phyloP scores from a whole-genome alignment of 768 basidiomycete genomes.

The Auricularia cornea region DNA sequence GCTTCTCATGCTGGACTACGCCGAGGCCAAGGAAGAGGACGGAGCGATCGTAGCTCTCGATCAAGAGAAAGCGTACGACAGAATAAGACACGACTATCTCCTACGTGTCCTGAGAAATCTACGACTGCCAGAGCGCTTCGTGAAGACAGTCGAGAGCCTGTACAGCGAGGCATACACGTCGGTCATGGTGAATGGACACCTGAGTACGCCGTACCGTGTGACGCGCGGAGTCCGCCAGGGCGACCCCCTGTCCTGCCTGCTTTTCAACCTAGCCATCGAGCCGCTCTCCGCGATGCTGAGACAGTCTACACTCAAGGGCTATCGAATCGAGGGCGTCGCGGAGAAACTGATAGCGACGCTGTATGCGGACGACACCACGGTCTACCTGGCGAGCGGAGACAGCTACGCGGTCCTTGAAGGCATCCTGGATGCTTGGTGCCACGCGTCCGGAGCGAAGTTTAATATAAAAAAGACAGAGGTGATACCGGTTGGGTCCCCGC shows the following conservation, averaged over 20 bases:
- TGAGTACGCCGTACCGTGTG: neutral
- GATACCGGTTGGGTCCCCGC: neutral
- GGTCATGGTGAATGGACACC: neutral
- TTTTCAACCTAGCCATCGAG: conserved; percentile 11
- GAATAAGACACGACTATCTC: conserved; percentile 6
- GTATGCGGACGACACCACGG: neutral
- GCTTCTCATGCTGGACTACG: conserved; percentile 2
- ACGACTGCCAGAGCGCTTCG: neutral
- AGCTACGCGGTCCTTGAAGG: neutral
- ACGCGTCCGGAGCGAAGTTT: neutral
- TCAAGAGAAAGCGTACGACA: conserved; percentile 11
- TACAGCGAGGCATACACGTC: neutral
- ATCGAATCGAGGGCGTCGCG: neutral
- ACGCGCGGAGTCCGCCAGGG: neutral
- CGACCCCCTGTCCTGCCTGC: conserved; percentile 12
- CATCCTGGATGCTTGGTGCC: neutral
- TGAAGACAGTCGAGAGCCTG: neutral
- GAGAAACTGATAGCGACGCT: neutral
- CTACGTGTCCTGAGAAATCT: conserved; percentile 5
- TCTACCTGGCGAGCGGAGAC: neutral
- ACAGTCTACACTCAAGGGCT: neutral
- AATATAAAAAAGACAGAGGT: neutral
- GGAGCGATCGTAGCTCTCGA: conserved; percentile 7
- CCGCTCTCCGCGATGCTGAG: conserved; percentile 7
- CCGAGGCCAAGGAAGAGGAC: neutral